Evolutionary conservation across 495 filamentous ascomycete genomes (phyloP), one percentile per base, ranked within the genome.

Genomic region (Rhypophila decipiens): DNA sequence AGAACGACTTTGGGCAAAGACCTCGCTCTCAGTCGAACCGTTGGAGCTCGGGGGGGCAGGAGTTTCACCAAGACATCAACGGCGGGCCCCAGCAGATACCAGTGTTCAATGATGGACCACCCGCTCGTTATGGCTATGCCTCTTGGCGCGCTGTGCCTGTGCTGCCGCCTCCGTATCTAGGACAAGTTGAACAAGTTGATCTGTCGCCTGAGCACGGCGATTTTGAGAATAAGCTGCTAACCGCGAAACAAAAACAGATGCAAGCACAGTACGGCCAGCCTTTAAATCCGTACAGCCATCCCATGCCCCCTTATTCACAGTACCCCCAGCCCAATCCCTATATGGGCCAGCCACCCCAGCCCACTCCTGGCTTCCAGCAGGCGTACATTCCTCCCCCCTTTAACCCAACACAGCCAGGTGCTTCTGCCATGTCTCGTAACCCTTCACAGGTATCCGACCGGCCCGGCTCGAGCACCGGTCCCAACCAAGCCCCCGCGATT

Each of bases 361-460:
- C 72, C 49, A 34, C 67, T 44, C 56, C 72, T 42, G 20, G 70
- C 47, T 71, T 71, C 67, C 71, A 75, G 55, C 64, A 72, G 49
- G 50, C 75, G 58, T 62, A 49, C 41, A 50, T 57, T 56, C 58
- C 44, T 66, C 72, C 38, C 20, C 0, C 44, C 54, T 68, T 52
- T 68, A 71, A 21, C 82, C 83, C 53, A 71, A 69, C 49, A 61
- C 72, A 56, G 70, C 71, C 38, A 74, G 79, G 61, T 68, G 59
- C 80, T 13, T 76, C 80, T 18, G 70, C 83, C 9, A 87, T 95
- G 80, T 91, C 89, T 7, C 85, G 90, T 56, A 85, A 80, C 40
- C 79, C 87, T 3, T 95, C 90, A 5, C 85, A 93, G 60, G 70
- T 90, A 31, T 90, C 84, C 19, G 61, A 93, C 53, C 81, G 88